Evolutionary conservation across 1,139 yeast genomes (phyloP), one percentile per base, ranked within the genome.

Genomic region (Spencermartinsiella ligniputridi): DNA sequence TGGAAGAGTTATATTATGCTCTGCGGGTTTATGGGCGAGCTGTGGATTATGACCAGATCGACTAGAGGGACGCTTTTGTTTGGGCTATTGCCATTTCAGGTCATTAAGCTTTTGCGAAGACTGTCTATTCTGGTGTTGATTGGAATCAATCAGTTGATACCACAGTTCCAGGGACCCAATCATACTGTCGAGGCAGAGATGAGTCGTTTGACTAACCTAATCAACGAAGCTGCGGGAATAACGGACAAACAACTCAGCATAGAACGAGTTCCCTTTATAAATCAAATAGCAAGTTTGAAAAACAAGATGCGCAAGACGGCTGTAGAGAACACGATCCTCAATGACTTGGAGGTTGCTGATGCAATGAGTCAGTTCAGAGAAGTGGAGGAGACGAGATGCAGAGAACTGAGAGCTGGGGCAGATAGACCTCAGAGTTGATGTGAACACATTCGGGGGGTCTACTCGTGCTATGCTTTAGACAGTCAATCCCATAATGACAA

Each of bases 1-100:
- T 56, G 65, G 66, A 48, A 64, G 21, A 53, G 50, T 37, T 52
- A 41, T 25, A 46, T 53, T 8, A 43, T 57, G 18, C 37, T 48
- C 3, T 42, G 45, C 2, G 55, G 56, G 20, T 44, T 52, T 12
- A 24, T 52, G 18, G 35, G 52, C 16, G 63, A 61, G 40, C 29
- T 53, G 18, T 42, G 44, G 15, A 40, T 62, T 18, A 44, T 57
- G 30, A 57, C 62, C 6, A 50, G 55, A 19, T 44, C 56, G 5
- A 36, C 43, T 3, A 43, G 47, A 17, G 43, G 47, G 16, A 20
- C 44, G 22, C 22, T 35, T 2, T 19, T 35, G 9, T 37, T 50
- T 9, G 36, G 48, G 39, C 37, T 52, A 11, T 35, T 55, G 18
- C 58, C 58, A 17, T 54, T 50, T 42, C 60, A 57, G 46, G 44